These are phyloP conservation scores for Achlya hypogyna DNA, from an alignment of 352 stramenopile species.

Conservation along the genomic window DNA sequence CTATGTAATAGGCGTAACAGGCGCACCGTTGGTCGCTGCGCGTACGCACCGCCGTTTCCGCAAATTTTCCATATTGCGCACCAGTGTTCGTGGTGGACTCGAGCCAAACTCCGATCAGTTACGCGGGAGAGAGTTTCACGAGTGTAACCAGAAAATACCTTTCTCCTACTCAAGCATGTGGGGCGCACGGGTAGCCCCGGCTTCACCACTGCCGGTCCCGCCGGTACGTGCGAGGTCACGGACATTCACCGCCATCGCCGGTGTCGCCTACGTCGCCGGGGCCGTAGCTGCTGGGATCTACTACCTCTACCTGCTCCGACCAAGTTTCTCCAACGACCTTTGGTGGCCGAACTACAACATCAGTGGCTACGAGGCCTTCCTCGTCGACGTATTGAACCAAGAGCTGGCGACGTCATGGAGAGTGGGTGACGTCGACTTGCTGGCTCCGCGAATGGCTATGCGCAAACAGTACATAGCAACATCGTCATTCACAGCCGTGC, in stretches of 20 bases:
- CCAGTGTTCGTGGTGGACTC: too few relatives aligned
- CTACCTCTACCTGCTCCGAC: constrained; percentile 4
- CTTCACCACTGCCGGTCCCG: too few relatives aligned
- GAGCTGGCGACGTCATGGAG: background rate
- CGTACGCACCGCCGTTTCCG: too few relatives aligned
- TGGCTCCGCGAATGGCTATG: background rate
- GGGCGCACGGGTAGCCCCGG: too few relatives aligned
- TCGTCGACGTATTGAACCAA: background rate
- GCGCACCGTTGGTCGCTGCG: too few relatives aligned
- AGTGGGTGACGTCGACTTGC: background rate
- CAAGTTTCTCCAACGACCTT: constrained; percentile 7
- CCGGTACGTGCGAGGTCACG: too few relatives aligned
- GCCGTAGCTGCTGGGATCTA: background rate
- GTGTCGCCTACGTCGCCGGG: background rate
- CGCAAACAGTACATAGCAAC: background rate
- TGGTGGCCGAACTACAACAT: constrained; percentile 8
- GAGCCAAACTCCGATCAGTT: too few relatives aligned
- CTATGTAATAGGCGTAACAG: too few relatives aligned
- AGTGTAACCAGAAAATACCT: too few relatives aligned
- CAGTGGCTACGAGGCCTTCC: background rate
- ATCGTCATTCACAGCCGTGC: background rate
- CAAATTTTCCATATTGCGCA: too few relatives aligned
- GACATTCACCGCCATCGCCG: background rate
- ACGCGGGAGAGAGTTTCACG: too few relatives aligned
- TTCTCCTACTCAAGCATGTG: background rate